Conservation (phyloP, 2,329 filamentous ascomycete species). For the Falciphora oryzae region DNA sequence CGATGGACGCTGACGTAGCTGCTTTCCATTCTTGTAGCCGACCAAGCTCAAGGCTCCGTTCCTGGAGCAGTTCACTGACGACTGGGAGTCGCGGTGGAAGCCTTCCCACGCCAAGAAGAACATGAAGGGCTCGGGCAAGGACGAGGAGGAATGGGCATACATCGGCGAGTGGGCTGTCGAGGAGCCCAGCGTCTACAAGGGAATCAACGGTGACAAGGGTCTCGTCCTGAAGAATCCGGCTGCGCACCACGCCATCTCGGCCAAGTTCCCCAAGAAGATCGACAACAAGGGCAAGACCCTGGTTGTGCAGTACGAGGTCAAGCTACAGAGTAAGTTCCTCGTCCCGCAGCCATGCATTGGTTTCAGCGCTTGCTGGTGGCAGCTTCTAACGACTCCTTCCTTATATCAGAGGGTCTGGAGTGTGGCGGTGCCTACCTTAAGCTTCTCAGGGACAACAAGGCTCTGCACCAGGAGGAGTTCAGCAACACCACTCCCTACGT, state of each 20-base stretch:
- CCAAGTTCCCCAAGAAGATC: conserved; percentile 95
- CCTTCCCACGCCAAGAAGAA: conserved; percentile 96
- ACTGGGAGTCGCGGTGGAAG: conserved; percentile 92
- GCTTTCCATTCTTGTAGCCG: conserved; percentile 51
- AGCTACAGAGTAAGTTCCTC: conserved; percentile 79
- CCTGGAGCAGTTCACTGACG: conserved; percentile 96
- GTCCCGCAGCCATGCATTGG: too few species aligned
- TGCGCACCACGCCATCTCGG: conserved; percentile 97
- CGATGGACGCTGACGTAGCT: conserved; percentile 12
- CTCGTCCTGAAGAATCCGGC: conserved; percentile 97
- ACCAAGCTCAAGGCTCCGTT: conserved; percentile 86
- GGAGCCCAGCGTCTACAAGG: conserved; percentile 85
- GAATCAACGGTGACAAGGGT: conserved; percentile 91
- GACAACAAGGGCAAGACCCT: conserved; percentile 96
- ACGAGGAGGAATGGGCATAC: conserved; percentile 95
- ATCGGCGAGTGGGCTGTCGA: conserved; percentile 95
- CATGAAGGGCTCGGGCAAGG: conserved; percentile 60
- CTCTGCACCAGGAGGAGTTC: conserved; percentile 96
- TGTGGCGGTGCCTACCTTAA: conserved; percentile 99
- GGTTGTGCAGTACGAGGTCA: conserved; percentile 98
- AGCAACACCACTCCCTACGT: conserved; percentile 95
- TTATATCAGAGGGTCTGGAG: conserved; percentile 71
- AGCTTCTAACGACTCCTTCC: conserved; percentile 5
- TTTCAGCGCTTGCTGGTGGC: neutral
- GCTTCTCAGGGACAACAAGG: conserved; percentile 95